Evolutionary conservation across 2,329 filamentous ascomycete species (phyloP).

Genomic region (Ceratocystis destructans): DNA sequence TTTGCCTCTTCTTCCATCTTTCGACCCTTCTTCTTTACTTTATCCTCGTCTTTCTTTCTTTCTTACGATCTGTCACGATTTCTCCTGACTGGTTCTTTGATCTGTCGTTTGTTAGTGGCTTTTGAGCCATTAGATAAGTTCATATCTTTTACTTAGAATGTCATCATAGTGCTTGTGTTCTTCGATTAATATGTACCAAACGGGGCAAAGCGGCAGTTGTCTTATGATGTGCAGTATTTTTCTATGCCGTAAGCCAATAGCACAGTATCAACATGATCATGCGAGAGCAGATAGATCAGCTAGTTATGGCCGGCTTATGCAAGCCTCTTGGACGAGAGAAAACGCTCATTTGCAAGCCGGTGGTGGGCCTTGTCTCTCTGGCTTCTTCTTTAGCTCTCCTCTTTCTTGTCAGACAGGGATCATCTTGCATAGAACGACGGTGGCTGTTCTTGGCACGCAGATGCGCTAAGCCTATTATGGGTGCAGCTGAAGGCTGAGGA

Average conservation of each 20-base stretch:
- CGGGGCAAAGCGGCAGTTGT: too few species aligned
- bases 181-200: not conserved
- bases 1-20: not conserved
- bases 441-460: not conserved
- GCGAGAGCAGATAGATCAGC: too few species aligned
- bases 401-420: not conserved
- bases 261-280: too few species aligned
- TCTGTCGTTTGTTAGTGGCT: not conserved
- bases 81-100: not conserved
- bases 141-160: not conserved
- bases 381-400: not conserved
- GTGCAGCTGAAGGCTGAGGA: not conserved
- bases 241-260: too few species aligned
- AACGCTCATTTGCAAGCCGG: not conserved
- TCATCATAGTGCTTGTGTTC: not conserved
- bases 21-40: not conserved
- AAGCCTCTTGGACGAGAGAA: not conserved
- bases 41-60: too few species aligned
- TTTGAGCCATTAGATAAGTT: not conserved
- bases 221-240: too few species aligned
- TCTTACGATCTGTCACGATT: not conserved
- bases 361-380: not conserved
- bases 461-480: constrained; percentile 1
- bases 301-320: too few species aligned
- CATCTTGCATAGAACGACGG: not conserved